phyloP scores from a whole-genome alignment of 108 stramenopile species.

The Nannochloropsis gaditana region DNA sequence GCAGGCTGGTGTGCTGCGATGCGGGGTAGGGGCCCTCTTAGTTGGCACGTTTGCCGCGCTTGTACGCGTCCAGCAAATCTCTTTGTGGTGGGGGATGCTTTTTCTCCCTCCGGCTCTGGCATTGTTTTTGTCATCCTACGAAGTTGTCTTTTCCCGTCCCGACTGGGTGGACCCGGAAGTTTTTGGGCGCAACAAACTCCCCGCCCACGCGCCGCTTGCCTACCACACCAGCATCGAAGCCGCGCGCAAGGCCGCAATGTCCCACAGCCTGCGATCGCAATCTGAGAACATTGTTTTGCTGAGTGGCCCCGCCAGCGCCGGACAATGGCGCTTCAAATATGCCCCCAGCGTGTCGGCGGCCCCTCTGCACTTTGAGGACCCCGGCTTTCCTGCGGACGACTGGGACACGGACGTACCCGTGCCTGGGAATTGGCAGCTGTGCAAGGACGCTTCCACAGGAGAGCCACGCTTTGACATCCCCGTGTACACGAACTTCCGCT shows the following conservation, averaged over 20 bases:
- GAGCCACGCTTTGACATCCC: constrained; percentile 34
- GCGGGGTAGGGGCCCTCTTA: not conserved
- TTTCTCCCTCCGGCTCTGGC: constrained; percentile 17
- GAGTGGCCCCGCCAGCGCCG: too few relatives aligned
- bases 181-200: constrained; percentile 21
- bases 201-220: constrained; percentile 30
- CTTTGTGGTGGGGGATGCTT: constrained; percentile 10
- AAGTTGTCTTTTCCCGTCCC: constrained; percentile 27
- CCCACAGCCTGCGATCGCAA: constrained; percentile 27
- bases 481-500: constrained; percentile 50
- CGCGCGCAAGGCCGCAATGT: constrained; percentile 20
- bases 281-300: constrained; percentile 17
- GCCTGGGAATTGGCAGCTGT: constrained; percentile 20
- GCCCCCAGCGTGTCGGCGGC: not conserved
- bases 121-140: constrained; percentile 8
- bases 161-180: constrained; percentile 34
- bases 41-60: constrained; percentile 1
- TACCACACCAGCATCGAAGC: constrained; percentile 32
- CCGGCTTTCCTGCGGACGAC: not conserved
- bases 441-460: not conserved
- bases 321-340: not conserved
- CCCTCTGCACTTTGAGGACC: not conserved
- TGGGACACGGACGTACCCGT: constrained; percentile 37
- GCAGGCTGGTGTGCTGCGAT: constrained; percentile 24
- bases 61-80: not conserved